Evolutionary conservation across 768 basidiomycete genomes (phyloP), one percentile per base, ranked within the genome.

Genomic region (Psilocybe cyanescens): DNA sequence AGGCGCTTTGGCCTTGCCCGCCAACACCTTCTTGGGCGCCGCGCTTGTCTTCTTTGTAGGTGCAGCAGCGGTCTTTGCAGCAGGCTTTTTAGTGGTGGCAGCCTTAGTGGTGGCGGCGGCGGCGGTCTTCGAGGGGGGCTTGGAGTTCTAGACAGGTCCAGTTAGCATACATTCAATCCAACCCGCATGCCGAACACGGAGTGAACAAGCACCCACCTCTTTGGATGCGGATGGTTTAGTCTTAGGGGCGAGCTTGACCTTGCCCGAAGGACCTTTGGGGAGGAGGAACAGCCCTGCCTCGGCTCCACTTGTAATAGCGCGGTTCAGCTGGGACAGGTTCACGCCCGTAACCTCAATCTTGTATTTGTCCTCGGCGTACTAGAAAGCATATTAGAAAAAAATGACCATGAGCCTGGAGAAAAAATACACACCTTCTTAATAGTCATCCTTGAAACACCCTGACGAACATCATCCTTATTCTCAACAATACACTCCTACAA

Each of bases 341-440:
- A 86, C 78, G 49, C 86, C 81, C 55, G 81, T 86, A 66, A 90
- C 84, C 67, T 88, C 86, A 64, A 97, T 76, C 64, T 86, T 82
- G 81, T 94, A 96, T 67, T 83, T 86, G 67, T 92, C 87, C 74
- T 94, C 91, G 52, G 95, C 89, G 74, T 78, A 97, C 92, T 95
- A 63, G 17, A 14, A 31, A 46, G 44, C 56, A 12, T 12, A 55
- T 60, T 35, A 19, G 14, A 29, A 44, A n/a, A 2, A 61, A 11
- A 11, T 12, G 2, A 31, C 4, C 30, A 50, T 55, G 24, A 35
- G 17, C 35, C 24, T 24, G 24, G 24, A 44, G 53, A 30, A 48
- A 37, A 8, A 56, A 51, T 35, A 60, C 84, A 65, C 60, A 91
- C 89, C 84, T 92, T 92, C 86, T 95, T 96, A 75, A 95, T 89